Conservation (phyloP, 805 yeast species). For the Kodamaea restingae region DNA sequence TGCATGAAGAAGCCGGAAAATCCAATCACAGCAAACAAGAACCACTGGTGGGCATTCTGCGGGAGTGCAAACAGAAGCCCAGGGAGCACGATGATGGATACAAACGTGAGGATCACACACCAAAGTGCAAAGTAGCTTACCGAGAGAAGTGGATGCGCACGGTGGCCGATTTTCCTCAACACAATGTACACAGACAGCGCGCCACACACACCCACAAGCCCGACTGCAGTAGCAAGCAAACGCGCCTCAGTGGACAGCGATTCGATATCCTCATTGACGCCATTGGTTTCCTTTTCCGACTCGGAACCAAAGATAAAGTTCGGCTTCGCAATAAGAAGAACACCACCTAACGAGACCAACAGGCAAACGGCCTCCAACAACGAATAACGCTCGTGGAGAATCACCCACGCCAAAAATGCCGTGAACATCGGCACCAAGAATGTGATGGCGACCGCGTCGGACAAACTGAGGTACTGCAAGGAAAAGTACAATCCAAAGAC, state of each 20-base stretch:
- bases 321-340: conserved; percentile 78
- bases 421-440: conserved; percentile 77
- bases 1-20: conserved; percentile 81
- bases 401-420: conserved; percentile 63
- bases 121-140: conserved; percentile 72
- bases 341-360: conserved; percentile 66
- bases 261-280: conserved; percentile 39
- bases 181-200: conserved; percentile 67
- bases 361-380: conserved; percentile 67
- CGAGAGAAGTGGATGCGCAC: conserved; percentile 75
- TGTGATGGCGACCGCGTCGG: conserved; percentile 79
- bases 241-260: conserved; percentile 51
- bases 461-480: conserved; percentile 64
- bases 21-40: conserved; percentile 57
- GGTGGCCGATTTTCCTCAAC: conserved; percentile 68
- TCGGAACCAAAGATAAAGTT: conserved; percentile 56
- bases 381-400: conserved; percentile 65
- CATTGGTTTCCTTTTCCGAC: conserved; percentile 27
- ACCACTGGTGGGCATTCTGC: conserved; percentile 61
- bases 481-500: conserved; percentile 78
- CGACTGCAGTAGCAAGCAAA: conserved; percentile 59
- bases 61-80: conserved; percentile 60
- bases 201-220: conserved; percentile 64
- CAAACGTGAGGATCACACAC: conserved; percentile 51
- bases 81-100: conserved; percentile 54